Conservation (phyloP, 2,329 filamentous ascomycete genomes). For the Dactylellina parvicollis region DNA sequence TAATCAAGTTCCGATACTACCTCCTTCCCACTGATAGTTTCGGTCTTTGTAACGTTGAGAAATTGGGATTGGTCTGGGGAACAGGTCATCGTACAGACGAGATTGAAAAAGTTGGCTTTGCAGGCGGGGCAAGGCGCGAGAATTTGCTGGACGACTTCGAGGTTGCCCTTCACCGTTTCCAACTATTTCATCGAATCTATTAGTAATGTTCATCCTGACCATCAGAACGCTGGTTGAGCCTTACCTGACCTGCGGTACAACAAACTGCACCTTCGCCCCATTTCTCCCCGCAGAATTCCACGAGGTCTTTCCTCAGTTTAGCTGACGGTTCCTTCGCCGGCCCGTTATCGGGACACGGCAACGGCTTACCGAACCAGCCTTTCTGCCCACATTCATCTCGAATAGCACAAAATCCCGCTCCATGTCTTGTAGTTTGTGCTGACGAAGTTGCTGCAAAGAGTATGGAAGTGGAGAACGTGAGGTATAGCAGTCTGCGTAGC, state of each 20-base stretch:
- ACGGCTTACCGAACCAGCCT: slow-evolving; percentile 84
- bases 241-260: slow-evolving; percentile 80
- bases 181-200: slow-evolving; percentile 67
- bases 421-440: slow-evolving; percentile 56
- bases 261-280: slow-evolving; percentile 88
- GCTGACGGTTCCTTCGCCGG: slow-evolving; percentile 78
- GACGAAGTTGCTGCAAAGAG: slow-evolving; percentile 24
- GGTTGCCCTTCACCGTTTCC: slow-evolving; percentile 79
- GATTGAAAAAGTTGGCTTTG: slow-evolving; percentile 97
- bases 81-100: slow-evolving; percentile 98
- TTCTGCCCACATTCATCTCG: slow-evolving; percentile 79
- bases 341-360: slow-evolving; percentile 93
- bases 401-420: slow-evolving; percentile 57
- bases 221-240: slow-evolving; percentile 34
- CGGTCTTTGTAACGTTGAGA: slow-evolving; percentile 84
- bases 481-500: slow-evolving; percentile 46
- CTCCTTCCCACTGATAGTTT: slow-evolving; percentile 67
- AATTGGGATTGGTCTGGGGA: slow-evolving; percentile 96
- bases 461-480: slow-evolving; percentile 29
- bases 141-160: slow-evolving; percentile 86
- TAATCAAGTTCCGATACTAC: slow-evolving; percentile 92
- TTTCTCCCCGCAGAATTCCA: slow-evolving; percentile 84
- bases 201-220: slow-evolving; percentile 7
- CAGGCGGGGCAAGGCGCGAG: slow-evolving; percentile 95
- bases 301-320: slow-evolving; percentile 77